Evolutionary conservation across 805 yeast species (phyloP), one percentile per base, ranked within the genome.

Genomic region (baker's yeast (Saccharomyces cerevisiae)): DNA sequence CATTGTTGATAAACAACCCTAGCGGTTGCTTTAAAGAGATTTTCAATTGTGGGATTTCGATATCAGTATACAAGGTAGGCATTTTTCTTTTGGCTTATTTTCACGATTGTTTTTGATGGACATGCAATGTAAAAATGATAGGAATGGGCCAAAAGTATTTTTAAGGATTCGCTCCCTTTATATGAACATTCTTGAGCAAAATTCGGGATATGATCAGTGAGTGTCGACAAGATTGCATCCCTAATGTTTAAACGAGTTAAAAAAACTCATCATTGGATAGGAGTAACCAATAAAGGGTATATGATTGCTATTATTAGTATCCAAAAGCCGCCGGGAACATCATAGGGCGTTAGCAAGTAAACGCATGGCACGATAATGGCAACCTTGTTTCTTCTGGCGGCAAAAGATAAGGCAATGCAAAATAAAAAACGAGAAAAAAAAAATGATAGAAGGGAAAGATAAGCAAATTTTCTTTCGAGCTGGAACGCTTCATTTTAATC

Each of bases 1-100:
- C 79, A 60, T 81, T 81, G 68, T 80, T 75, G 63, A 81, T 80
- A 67, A 80, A 83, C 57, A 83, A 71, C 6, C 88, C 89, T n/a
- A 81, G 56, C 41, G 87, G 88, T 61, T 81, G 85, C 27, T 68
- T 60, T 66, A 72, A 79, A 50, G 73, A 74, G 49, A 66, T 61
- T 51, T 62, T 52, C 41, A 61, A 46, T 48, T 63, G 59, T 17
- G 61, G 59, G 46, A 61, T 57, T 22, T 51, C 26, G 27, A 63
- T 49, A 13, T 55, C 50, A n/a, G 53, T 51, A 47, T 54, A 59
- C 51, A 61, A 24, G n/a, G 28, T 41, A 17, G 11, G 24, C 43
- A 36, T 22, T 70, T 8, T 73, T 73, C 22, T 36, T 9, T 32
- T 9, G 3, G 22, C 11, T 36, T 36, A 22, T 36, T 36, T 36